Base-by-base conservation (phyloP, 192 early-diverging fungal genomes). In the Cetraspora pellucida region DNA sequence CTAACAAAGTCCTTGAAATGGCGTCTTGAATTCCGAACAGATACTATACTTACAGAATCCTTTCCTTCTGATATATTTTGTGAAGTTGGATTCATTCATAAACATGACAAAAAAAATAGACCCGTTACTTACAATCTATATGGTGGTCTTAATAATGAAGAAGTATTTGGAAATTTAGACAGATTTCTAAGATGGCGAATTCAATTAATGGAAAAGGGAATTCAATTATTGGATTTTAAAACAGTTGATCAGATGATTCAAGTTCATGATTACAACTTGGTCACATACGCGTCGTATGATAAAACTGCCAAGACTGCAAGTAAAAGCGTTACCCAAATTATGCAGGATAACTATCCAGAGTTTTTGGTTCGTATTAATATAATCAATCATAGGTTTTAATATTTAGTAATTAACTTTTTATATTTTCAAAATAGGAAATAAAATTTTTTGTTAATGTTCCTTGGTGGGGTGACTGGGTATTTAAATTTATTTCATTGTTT, bases 321-420 rank as follows among this genome's bases (percentile, higher is more conserved):
- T 16, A 87, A 85, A 66, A 80, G 77, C 43, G 80, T 85, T 2
- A 85, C 89, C 23, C 79, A 87, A 54, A 60, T 89, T 47, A 80
- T 90, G 83, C 85, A 86, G 9, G 89, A 90, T 64, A 90, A 90
- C 63, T 90, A 90, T 73, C 89, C 89, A 0, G 89, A 90, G 81
- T 85, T 87, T 13, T 79, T 90, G 82, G 85, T 85, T 55, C 80
- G 47, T 46, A 69, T 17, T 21, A 5, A 6, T 37, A 7, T 37
- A 37, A 37, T 37, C 1, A 37, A 6, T 6, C 1, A 37, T 37
- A 37, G 1, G 3, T 37, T 37, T 37, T 37, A 37, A 37, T 37
- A 37, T 37, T 37, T 7, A 6, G 0, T 37, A 67, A 67, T 16
- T 4, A 45, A 59, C 10, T 55, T 57, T 21, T 16, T 54, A 10